phyloP scores from a whole-genome alignment of 176 grass and related monocot species.

The Avena sativa region DNA sequence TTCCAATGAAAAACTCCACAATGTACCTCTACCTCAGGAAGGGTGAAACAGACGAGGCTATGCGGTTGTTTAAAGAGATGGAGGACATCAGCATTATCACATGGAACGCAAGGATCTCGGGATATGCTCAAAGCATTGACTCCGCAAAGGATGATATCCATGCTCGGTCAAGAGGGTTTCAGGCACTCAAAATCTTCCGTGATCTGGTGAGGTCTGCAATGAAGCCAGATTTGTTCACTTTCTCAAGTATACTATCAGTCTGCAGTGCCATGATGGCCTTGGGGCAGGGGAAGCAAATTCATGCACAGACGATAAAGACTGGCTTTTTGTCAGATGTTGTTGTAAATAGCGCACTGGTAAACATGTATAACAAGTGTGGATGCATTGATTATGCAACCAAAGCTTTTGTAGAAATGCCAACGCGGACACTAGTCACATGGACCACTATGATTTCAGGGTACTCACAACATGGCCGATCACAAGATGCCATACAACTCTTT shows the following conservation, averaged over 20 bases:
- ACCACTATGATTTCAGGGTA: conserved; percentile 87
- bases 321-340: conserved; percentile 81
- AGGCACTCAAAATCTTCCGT: conserved; percentile 73
- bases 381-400: conserved; percentile 64
- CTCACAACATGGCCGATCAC: conserved; percentile 76
- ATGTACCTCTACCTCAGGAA: conserved; percentile 86
- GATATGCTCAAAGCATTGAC: conserved; percentile 74
- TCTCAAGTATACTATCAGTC: conserved; percentile 77
- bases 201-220: conserved; percentile 59
- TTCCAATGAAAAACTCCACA: conserved; percentile 72
- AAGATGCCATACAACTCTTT: conserved; percentile 79
- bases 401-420: conserved; percentile 78
- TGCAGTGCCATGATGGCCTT: conserved; percentile 83
- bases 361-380: conserved; percentile 95
- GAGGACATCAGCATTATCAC: conserved; percentile 63
- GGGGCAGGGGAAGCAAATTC: conserved; percentile 80
- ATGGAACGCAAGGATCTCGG: conserved; percentile 79
- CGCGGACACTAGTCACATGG: conserved; percentile 75
- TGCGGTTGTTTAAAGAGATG: conserved; percentile 69
- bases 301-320: conserved; percentile 74
- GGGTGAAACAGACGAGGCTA: conserved; percentile 63
- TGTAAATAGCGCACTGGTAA: conserved; percentile 79
- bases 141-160: conserved; percentile 69
- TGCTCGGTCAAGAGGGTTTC: conserved; percentile 58
- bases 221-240: conserved; percentile 79